Base-by-base conservation (phyloP, 139 green algal species). In the Coccomyxa sp. region DNA sequence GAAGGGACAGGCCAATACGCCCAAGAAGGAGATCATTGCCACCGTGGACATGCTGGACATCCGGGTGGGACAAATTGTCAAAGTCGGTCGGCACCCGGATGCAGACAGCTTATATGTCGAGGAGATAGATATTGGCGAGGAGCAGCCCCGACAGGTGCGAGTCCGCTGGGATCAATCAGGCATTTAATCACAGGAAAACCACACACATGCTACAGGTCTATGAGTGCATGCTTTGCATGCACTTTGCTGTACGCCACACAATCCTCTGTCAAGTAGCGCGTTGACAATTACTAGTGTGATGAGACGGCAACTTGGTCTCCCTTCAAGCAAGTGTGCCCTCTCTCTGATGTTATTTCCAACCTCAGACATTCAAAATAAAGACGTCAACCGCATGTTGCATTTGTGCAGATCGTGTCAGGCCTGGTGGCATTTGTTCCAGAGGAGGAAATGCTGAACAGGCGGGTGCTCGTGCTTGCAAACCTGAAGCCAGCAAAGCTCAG, bases 401-500 rank as follows among this genome's bases (percentile, higher is more conserved):
- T 51, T 51, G 38, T 80, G 76, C 83, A 90, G 85, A 85, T 99
- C 57, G 94, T 98, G 71, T 93, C 83, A 27, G 96, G 97, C 1
- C 91, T 99, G 67, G 93, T 97, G 10, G 98, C 98, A 82, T 98
- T 97, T 88, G 92, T 98, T 38, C 86, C 96, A 4, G 67, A 89
- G 71, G 96, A 97, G 71, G 45, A 93, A 77, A 97, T 98, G 94
- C 85, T 92, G 84, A 88, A 85, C 25, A 76, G 92, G 13, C 82
- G 85, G 14, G 95, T 96, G 74, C 83, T 95, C 67, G 94, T 98
- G 58, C 88, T 98, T n/a, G 92, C 87, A 85, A 99, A 99, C 91
- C 90, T 99, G 13, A 99, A 99, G 90, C 94, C 97, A 0, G 94
- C 93, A 77, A 98, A 97, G 86, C 98, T 99, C 96, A 87, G 97